phyloP scores from a whole-genome alignment of 805 yeast genomes.

The Kregervanrija delftensis region DNA sequence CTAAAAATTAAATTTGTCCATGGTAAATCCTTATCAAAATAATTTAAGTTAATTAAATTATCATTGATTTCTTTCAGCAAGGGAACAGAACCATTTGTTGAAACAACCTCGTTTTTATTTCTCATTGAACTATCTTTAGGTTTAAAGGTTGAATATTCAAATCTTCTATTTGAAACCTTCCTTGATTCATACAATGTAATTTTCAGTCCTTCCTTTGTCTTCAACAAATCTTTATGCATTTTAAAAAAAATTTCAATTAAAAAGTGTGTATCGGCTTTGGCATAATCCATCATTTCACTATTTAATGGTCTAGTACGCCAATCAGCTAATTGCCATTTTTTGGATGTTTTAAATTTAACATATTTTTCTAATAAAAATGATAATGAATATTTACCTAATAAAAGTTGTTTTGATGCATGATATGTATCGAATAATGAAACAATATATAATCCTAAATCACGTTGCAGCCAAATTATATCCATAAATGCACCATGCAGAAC shows the following conservation, averaged over 20 bases:
- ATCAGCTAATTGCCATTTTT: slow-evolving; percentile 92
- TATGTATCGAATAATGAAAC: slow-evolving; percentile 90
- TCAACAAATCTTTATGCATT: slow-evolving; percentile 55
- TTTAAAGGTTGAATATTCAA: slow-evolving; percentile 70
- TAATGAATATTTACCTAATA: slow-evolving; percentile 73
- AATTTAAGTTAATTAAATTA: slow-evolving; percentile 39
- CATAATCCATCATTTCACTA: slow-evolving; percentile 71
- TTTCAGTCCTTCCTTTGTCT: slow-evolving; percentile 37
- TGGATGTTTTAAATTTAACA: slow-evolving; percentile 82
- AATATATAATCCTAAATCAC: slow-evolving; percentile 87
- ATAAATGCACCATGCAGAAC: slow-evolving; percentile 94
- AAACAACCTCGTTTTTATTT: slow-evolving; percentile 20
- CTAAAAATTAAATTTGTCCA: slow-evolving; percentile 59
- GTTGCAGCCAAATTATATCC: slow-evolving; percentile 96
- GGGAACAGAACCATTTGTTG: slow-evolving; percentile 25
- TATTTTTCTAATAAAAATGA: slow-evolving; percentile 76
- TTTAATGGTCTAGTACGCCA: slow-evolving; percentile 91
- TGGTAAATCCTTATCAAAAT: slow-evolving; percentile 43
- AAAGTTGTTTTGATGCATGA: slow-evolving; percentile 78
- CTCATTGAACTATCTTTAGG: slow-evolving; percentile 24
- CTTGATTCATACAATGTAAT: slow-evolving; percentile 69
- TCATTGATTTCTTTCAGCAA: slow-evolving; percentile 14
- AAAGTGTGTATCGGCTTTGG: slow-evolving; percentile 93
- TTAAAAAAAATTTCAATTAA: slow-evolving; percentile 73
- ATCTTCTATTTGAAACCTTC: slow-evolving; percentile 70